Evolutionary conservation across 306 rosid genomes (phyloP), one percentile per base, ranked within the genome.

Genomic region (Corylus americana): DNA sequence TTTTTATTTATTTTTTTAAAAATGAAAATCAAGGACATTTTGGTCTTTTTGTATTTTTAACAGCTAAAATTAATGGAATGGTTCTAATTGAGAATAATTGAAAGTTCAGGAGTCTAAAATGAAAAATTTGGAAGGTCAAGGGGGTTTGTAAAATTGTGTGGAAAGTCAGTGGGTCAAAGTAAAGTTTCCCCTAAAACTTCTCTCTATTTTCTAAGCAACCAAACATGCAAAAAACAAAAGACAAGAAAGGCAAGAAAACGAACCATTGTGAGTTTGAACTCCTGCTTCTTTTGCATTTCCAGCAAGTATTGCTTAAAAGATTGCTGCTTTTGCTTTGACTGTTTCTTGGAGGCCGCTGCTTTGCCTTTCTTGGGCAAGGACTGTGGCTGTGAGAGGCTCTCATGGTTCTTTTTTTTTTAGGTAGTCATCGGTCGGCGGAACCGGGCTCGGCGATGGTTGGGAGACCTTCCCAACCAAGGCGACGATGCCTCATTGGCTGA

Each of bases 181-280:
- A 22, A 22, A 22, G 25, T 22, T 22, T 22, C 25, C 0, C 25
- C 25, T 10, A 17, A 7, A 66, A 64, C 1, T 5, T 31, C 31
- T 16, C 10, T 9, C 2, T 13, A 20, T 44, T 67, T 16, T 29
- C 58, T 74, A 8, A 74, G 70, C 3, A 50, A 17, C 20, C 25
- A 47, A 45, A 62, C 48, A 11, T 8, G 9, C 74, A 49, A 53
- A 35, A 62, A 61, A 0, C 45, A 18, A 0, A 7, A 22, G 10
- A 29, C 37, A 13, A 42, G 5, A 27, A 64, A 12, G 27, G 42
- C 10, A 45, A 53, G n/a, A 61, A 75, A 75, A 79, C 84, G 14
- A 35, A 92, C 98, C 95, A 95, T 73, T 57, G 80, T 89, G 70
- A 98, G 98, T 81, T 92, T 95, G 82, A 95, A 95, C 84, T 92